Base-by-base conservation (phyloP, 169 alveolate species). In the Plasmodium chabaudi region DNA sequence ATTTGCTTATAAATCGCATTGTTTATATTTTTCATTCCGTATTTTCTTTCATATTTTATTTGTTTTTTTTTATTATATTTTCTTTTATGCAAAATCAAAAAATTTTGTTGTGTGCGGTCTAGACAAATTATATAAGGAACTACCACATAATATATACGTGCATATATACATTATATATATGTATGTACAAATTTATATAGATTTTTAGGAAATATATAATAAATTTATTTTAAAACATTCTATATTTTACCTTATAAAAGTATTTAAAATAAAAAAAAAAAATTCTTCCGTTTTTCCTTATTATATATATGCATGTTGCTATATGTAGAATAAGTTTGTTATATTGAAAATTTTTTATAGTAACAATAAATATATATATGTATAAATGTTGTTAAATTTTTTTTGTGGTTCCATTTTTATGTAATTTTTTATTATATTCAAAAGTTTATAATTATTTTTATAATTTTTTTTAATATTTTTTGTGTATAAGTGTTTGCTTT, bases 401-500 rank as follows among this genome's bases (percentile, higher is more conserved):
- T 5, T 71, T 23, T 39, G 13, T 12, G n/a, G 49, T 53, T 34
- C 51, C 25, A 27, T 59, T 21, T n/a, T 53, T 53, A 12, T 46
- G 13, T 51, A 69, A 27, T 56, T 9, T 69, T 47, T 27, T 27
- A 13, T 5, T n/a, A 44, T 17, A 21, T 68, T 46, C 63, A 44
- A 69, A 6, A 51, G 51, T 69, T 47, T 3, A 17, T 68, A n/a
- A 7, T 68, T 19, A 56, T 21, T 42, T 53, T 68, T 42, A 23
- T 68, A 39, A 34, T 75, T 61, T 19, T 61, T 19, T 47, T 61
- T 51, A 27, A 49, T 46, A 19, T 49, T 77, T 47, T 12, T 15
- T n/a, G 12, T n/a, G 21, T 57, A 9, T 57, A 13, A n/a, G 19
- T 15, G 34, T 19, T 15, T 13, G n/a, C 13, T 15, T 57, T 57